A percentile compares a stretch with the other conserved stretches of the same genome.
These are phyloP conservation scores for Asterophora lycoperdoides DNA, from an alignment of 768 basidiomycete species.

Conservation along the genomic window DNA sequence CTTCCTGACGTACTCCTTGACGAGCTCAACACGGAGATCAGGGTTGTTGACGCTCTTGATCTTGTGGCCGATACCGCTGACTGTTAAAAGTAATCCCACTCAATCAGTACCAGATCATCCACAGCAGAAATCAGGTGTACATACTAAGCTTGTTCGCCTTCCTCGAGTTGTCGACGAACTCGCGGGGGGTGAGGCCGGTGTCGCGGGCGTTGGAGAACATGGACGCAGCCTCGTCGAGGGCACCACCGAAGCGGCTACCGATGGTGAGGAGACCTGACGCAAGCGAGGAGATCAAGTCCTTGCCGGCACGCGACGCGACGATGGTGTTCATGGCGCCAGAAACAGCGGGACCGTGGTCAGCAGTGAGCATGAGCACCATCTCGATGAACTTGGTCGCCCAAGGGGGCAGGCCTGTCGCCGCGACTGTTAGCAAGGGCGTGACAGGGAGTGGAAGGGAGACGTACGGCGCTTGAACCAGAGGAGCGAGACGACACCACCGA, in stretches of 20 bases:
- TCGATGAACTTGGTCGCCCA: conserved; percentile 99
- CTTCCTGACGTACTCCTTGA: conserved; percentile 93
- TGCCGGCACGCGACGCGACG: conserved; percentile 98
- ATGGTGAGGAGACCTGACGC: conserved; percentile 96
- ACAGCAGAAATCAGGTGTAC: conserved; percentile 25
- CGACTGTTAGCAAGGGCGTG: neutral
- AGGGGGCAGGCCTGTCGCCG: conserved; percentile 55
- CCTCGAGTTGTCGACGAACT: conserved; percentile 92
- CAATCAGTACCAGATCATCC: conserved; percentile 7
- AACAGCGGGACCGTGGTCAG: conserved; percentile 97
- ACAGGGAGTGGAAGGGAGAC: conserved; percentile 11
- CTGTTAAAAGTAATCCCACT: conserved; percentile 32
- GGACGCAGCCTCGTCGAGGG: conserved; percentile 92
- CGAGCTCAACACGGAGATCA: conserved; percentile 86
- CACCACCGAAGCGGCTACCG: conserved; percentile 97
- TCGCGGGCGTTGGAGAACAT: conserved; percentile 95
- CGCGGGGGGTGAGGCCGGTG: conserved; percentile 91
- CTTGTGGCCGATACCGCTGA: conserved; percentile 99
- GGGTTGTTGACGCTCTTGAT: conserved; percentile 99
- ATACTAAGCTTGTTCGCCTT: conserved; percentile 91
- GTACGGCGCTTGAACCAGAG: conserved; percentile 95
- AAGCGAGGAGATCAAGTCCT: conserved; percentile 95
- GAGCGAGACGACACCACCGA: conserved; percentile 94
- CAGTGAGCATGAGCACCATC: conserved; percentile 99
- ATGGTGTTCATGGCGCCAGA: conserved; percentile 99